These are phyloP conservation scores for Coniophora puteana DNA, from an alignment of 1,284 basidiomycete species.

Conservation along the genomic window DNA sequence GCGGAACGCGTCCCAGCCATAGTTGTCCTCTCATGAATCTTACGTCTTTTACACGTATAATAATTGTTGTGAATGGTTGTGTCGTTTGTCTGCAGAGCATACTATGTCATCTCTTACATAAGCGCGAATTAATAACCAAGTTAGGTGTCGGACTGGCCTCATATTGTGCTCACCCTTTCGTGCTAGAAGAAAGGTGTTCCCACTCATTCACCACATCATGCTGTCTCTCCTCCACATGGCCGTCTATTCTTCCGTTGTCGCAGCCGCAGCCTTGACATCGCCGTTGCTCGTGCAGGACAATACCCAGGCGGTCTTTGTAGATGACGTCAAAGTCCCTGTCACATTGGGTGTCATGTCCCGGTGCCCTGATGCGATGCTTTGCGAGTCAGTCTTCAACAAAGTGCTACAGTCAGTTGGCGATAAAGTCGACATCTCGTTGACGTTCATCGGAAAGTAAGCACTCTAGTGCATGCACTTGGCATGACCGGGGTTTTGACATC, in stretches of 20 bases:
- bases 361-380: slow-evolving; percentile 75
- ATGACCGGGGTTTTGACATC: slow-evolving; percentile 10
- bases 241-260: slow-evolving; percentile 13
- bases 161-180: too few species aligned
- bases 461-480: slow-evolving; percentile 7
- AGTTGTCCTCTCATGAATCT: too few species aligned
- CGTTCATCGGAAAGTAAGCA: slow-evolving; percentile 75
- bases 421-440: slow-evolving; percentile 68
- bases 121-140: too few species aligned
- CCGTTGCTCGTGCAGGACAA: slow-evolving; percentile 25
- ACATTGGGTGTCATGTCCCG: slow-evolving; percentile 74
- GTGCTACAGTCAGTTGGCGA: slow-evolving; percentile 60
- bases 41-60: slow-evolving; percentile 12
- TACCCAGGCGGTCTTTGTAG: slow-evolving; percentile 14
- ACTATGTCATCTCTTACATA: too few species aligned
- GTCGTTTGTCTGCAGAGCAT: slow-evolving; percentile 4
- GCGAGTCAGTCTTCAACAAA: slow-evolving; percentile 74
- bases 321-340: slow-evolving; percentile 50
- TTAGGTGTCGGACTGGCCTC: too few species aligned
- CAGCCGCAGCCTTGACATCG: slow-evolving; percentile 13
- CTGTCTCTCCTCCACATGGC: slow-evolving; percentile 15
- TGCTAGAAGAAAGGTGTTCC: slow-evolving; percentile 5
- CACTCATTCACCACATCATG: slow-evolving; percentile 19
- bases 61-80: slow-evolving; percentile 12
- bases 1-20: slow-evolving; percentile 59